These are phyloP conservation scores for Ceratocystis colombiana DNA, from an alignment of 2,329 filamentous ascomycete genomes.

Conservation along the genomic window DNA sequence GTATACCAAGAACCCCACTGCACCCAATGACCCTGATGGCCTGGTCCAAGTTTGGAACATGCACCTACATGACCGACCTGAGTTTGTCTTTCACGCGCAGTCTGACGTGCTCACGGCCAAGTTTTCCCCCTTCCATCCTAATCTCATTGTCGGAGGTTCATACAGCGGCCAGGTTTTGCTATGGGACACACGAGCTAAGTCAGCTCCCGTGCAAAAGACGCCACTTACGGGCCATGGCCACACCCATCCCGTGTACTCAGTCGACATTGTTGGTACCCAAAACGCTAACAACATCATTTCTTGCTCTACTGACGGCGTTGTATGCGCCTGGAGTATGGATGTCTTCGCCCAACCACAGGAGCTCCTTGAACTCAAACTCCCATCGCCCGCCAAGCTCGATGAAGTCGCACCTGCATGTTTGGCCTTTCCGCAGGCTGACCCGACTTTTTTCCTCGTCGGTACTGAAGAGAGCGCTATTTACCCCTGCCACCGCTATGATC, in stretches of 20 bases:
- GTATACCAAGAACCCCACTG: slow-evolving; percentile 94
- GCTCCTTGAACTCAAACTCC: slow-evolving; percentile 75
- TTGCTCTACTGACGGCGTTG: slow-evolving; percentile 89
- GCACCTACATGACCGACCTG: slow-evolving; percentile 84
- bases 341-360: slow-evolving; percentile 97
- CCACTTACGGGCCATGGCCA: slow-evolving; percentile 90
- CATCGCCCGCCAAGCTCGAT: slow-evolving; percentile 71
- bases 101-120: slow-evolving; percentile 92
- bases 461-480: slow-evolving; percentile 96
- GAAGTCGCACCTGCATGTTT: slow-evolving; percentile 91
- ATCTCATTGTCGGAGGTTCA: slow-evolving; percentile 87
- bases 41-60: slow-evolving; percentile 95
- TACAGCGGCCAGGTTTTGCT: slow-evolving; percentile 94
- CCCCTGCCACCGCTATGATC: slow-evolving; percentile 93
- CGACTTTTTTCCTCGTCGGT: slow-evolving; percentile 93
- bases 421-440: slow-evolving; percentile 87
- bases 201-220: slow-evolving; percentile 87
- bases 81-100: slow-evolving; percentile 93
- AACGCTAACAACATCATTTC: slow-evolving; percentile 99
- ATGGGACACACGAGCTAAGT: slow-evolving; percentile 89
- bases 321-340: slow-evolving; percentile 95
- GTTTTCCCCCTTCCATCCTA: slow-evolving; percentile 97
- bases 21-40: slow-evolving; percentile 86
- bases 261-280: slow-evolving; percentile 93
- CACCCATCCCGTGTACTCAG: slow-evolving; percentile 89